Conservation (phyloP, 2,329 filamentous ascomycete genomes). For the Rhynchosporium graminicola region DNA sequence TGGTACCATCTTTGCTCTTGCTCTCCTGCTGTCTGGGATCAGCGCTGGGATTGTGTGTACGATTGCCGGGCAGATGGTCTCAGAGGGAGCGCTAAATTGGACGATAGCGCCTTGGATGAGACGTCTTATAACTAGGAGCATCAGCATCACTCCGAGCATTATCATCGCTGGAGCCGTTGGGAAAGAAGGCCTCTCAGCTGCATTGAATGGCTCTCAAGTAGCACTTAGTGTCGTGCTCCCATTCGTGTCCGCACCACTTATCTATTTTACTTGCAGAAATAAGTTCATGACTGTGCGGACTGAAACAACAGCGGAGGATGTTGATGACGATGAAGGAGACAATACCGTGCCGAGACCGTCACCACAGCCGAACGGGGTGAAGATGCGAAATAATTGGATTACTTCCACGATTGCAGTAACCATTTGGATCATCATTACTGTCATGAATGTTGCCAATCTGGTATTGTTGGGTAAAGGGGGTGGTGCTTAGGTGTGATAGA, state of each 20-base stretch:
- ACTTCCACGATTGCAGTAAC: constrained; percentile 57
- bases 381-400: constrained; percentile 73
- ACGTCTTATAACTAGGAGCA: constrained; percentile 72
- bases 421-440: constrained; percentile 73
- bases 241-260: constrained; percentile 78
- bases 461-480: constrained; percentile 59
- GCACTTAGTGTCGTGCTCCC: constrained; percentile 77
- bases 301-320: constrained; percentile 3
- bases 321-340: constrained; percentile 38
- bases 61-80: constrained; percentile 86
- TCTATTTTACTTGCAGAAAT: constrained; percentile 80
- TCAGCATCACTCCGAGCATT: constrained; percentile 80
- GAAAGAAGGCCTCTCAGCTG: constrained; percentile 65
- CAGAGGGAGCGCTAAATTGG: constrained; percentile 79
- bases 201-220: constrained; percentile 77
- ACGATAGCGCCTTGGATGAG: constrained; percentile 75
- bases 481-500: constrained; percentile 11
- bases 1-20: constrained; percentile 81
- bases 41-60: constrained; percentile 87
- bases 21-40: constrained; percentile 76
- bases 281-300: constrained; percentile 68
- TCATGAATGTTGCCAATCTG: constrained; percentile 78
- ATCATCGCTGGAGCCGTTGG: constrained; percentile 82
- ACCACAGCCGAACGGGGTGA: constrained; percentile 24
- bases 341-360: constrained; percentile 5